Base-by-base conservation (phyloP, 805 yeast genomes). In the Saccharomycopsis fodiens region DNA sequence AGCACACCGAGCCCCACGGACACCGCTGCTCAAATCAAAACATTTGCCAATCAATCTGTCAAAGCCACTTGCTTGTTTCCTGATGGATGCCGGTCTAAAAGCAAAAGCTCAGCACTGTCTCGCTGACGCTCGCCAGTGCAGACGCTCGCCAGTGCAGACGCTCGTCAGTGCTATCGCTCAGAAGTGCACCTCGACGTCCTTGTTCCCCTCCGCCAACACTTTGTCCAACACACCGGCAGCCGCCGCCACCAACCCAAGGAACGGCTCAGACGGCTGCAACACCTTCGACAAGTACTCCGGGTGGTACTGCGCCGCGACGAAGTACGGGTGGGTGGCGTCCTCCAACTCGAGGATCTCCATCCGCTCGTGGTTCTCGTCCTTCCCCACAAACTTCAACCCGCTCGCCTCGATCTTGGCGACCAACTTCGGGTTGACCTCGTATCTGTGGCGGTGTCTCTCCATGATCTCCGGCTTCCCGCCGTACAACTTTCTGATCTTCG, bases 401-500 rank as follows among this genome's bases (percentile, higher is more conserved):
- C 80, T 69, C 5, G 65, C 64, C 67, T 93, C 97, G 52, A 91
- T 75, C 37, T 69, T 65, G 15, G 67, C 69, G 53, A 89, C 82
- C 55, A 85, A 70, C 53, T 74, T 76, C 13, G 98, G 99, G 67
- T 89, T 91, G 57, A 93, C 85, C 67, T 93, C 99, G 65, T 93
- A 93, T 69, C 99, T 81, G 67, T 93, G 99, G 72, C 99, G 84
- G 66, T 93, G 99, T 74, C 99, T 85, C 71, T 93, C 99, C 51
- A 71, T 71, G 42, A 88, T 89, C 39, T 73, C 68, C 2, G 70
- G 73, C 23, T 73, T 72, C 48, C 76, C 79, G 47, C 93, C 94
- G 63, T 91, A 91, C 45, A 91, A 71, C 66, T 78, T 74, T 65
- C 85, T 79, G 58, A 93, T 76, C 52, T 70, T 73, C 40, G 86